phyloP scores from a whole-genome alignment of 345 rosid species.

The Crucihimalaya himalaica region DNA sequence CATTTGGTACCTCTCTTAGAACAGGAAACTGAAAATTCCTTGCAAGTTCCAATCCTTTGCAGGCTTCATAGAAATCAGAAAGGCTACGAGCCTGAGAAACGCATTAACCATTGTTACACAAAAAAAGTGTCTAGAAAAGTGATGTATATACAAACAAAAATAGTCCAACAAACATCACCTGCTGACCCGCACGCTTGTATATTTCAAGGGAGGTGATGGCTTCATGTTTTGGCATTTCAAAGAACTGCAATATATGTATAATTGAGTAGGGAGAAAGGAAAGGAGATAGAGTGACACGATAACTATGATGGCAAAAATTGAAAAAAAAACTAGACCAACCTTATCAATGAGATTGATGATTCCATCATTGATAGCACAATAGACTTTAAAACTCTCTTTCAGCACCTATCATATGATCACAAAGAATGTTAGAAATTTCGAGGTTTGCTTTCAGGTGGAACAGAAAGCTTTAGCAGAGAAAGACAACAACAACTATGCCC shows the following conservation, averaged over 20 bases:
- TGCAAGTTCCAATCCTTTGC: conserved; percentile 97
- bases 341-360: conserved; percentile 98
- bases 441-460: neutral
- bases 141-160: neutral
- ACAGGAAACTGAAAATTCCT: conserved; percentile 97
- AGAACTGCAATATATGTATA: conserved; percentile 61
- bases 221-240: conserved; percentile 98
- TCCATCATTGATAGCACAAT: conserved; percentile 95
- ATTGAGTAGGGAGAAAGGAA: conserved; percentile 12
- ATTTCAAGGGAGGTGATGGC: conserved; percentile 79
- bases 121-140: neutral
- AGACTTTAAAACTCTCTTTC: conserved; percentile 98
- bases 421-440: neutral
- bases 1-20: conserved; percentile 74
- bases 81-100: conserved; percentile 78
- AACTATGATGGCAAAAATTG: conserved; percentile 17
- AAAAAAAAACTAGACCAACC: conserved; percentile 49
- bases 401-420: conserved; percentile 58
- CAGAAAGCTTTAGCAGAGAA: neutral
- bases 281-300: neutral
- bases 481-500: neutral
- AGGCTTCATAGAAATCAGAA: conserved; percentile 89
- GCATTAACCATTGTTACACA: conserved; percentile 14
- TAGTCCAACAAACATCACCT: conserved; percentile 56
- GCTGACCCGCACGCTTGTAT: conserved; percentile 83